phyloP scores from a whole-genome alignment of 768 basidiomycete genomes.

The Cystofilobasidium bisporidii region DNA sequence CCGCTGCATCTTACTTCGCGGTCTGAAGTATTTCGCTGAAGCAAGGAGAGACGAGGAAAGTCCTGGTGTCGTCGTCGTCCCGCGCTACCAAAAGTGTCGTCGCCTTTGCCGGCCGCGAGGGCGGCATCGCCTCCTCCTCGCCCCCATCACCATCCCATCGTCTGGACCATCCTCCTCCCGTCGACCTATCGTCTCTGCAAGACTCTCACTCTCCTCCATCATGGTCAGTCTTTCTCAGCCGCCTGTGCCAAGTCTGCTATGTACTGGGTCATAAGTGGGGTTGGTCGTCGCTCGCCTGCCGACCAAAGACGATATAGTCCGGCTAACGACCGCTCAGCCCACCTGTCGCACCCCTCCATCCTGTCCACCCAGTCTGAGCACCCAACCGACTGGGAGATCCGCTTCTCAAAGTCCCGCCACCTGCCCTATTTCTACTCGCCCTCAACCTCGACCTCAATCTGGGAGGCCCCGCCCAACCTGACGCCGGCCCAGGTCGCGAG shows the following conservation, averaged over 20 bases:
- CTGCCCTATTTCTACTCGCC: slow-evolving; percentile 79
- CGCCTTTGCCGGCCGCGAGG: too few relatives aligned
- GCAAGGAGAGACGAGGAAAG: too few relatives aligned
- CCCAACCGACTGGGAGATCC: slow-evolving; percentile 16
- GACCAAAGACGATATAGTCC: too few relatives aligned
- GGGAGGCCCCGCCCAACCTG: slow-evolving; percentile 63
- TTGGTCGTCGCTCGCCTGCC: too few relatives aligned
- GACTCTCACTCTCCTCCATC: not conserved
- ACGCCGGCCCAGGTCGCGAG: slow-evolving; percentile 51
- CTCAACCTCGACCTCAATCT: slow-evolving; percentile 59
- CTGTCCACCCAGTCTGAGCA: not conserved
- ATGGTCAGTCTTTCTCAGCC: not conserved
- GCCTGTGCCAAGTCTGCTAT: too few relatives aligned
- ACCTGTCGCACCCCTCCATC: not conserved
- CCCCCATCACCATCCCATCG: not conserved
- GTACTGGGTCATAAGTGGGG: too few relatives aligned
- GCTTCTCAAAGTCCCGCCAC: slow-evolving; percentile 26
- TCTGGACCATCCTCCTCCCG: too few relatives aligned
- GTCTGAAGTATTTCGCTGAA: too few relatives aligned
- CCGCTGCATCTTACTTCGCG: too few relatives aligned
- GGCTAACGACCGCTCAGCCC: too few relatives aligned
- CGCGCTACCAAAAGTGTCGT: too few relatives aligned
- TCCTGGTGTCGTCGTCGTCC: not conserved
- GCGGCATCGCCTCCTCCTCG: not conserved
- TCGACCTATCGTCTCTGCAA: too few relatives aligned